phyloP scores from a whole-genome alignment of 164 flowering plant genomes.

The Santalum album region DNA sequence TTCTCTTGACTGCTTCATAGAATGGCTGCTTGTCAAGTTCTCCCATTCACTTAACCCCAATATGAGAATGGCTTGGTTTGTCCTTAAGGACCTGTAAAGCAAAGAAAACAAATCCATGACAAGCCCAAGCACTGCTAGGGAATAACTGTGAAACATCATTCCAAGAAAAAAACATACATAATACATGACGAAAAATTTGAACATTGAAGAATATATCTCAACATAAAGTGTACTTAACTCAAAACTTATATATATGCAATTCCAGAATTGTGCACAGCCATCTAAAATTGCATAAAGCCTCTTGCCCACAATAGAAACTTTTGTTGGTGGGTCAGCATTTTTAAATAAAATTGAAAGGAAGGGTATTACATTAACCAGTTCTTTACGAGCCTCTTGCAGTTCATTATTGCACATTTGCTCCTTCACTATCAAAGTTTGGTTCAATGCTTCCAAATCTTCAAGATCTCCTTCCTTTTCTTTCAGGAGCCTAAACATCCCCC shows the following conservation, averaged over 20 bases:
- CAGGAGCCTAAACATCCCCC: slow-evolving; percentile 23
- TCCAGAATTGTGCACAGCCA: too few species aligned
- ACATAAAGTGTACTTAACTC: too few species aligned
- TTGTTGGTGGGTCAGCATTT: not conserved
- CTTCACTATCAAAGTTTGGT: slow-evolving; percentile 43
- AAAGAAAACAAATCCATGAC: not conserved
- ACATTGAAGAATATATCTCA: too few species aligned
- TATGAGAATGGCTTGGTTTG: slow-evolving; percentile 17
- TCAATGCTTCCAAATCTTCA: slow-evolving; percentile 32
- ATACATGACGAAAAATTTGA: too few species aligned
- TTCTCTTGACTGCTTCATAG: slow-evolving; percentile 45
- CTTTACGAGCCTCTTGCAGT: slow-evolving; percentile 68
- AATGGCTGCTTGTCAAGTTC: slow-evolving; percentile 61
- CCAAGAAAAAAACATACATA: too few species aligned
- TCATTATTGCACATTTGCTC: slow-evolving; percentile 60
- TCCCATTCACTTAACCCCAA: slow-evolving; percentile 83
- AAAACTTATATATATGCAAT: too few species aligned
- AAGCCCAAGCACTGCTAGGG: not conserved
- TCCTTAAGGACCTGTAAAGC: slow-evolving; percentile 49
- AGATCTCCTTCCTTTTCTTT: slow-evolving; percentile 51
- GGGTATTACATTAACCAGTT: slow-evolving; percentile 35
- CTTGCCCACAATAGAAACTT: not conserved
- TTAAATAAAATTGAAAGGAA: not conserved
- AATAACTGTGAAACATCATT: too few species aligned
- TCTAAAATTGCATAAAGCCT: not conserved